Evolutionary conservation across 306 rosid genomes (phyloP).

Genomic region (Cyclanthera cordifolia): DNA sequence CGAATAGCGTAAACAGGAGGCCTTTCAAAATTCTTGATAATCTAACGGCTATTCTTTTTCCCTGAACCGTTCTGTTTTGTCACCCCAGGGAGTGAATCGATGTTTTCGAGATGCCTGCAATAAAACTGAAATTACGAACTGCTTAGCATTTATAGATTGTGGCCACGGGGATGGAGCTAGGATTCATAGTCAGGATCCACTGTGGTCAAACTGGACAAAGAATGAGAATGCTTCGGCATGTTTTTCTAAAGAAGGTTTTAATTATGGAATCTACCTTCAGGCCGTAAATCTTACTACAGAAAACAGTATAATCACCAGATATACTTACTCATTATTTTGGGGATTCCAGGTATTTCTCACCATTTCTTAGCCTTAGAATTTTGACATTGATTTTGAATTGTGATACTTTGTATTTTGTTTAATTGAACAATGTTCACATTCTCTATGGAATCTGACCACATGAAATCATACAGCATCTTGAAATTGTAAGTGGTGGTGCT

Average conservation of each 20-base stretch:
- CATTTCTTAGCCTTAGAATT: neutral
- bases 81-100: constrained; percentile 63
- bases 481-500: neutral
- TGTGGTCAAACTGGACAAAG: neutral
- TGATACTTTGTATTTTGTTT: neutral
- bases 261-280: constrained; percentile 42
- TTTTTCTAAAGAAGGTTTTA: constrained; percentile 20
- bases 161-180: constrained; percentile 24
- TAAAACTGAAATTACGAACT: neutral
- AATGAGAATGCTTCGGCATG: constrained; percentile 24
- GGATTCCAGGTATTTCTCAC: constrained; percentile 65
- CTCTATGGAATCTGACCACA: neutral
- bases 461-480: neutral
- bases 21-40: neutral
- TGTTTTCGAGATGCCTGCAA: constrained; percentile 54
- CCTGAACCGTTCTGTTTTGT: constrained; percentile 17
- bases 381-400: neutral
- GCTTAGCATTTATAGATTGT: constrained; percentile 51
- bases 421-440: neutral
- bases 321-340: constrained; percentile 64
- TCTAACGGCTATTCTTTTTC: neutral
- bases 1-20: neutral
- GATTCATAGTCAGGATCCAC: neutral
- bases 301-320: constrained; percentile 34
- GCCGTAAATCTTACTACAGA: constrained; percentile 49